Base-by-base conservation (phyloP, 2,329 filamentous ascomycete genomes). In the Paraphaeosphaeria minitans region DNA sequence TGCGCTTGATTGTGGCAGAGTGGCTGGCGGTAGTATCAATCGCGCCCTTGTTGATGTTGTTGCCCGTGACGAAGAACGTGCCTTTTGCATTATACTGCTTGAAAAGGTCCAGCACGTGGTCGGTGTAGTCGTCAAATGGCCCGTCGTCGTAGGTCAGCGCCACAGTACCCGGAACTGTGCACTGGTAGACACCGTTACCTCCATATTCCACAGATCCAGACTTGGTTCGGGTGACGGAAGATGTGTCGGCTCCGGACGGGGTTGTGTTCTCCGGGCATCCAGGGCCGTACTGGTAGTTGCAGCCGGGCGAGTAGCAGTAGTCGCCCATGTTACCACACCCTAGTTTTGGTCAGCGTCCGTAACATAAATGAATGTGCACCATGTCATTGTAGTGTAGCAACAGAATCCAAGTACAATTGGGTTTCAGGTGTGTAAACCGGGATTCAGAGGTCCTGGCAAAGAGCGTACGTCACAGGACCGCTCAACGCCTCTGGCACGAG, bases 81-180 rank as follows among this genome's bases (percentile, higher is more conserved):
- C 86, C 88, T 63, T 85, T 87, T 14, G 85, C 87, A 29, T 82
- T 78, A 68, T 88, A 87, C 27, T 77, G 79, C 59, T 82, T 80
- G 47, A 90, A 80, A 55, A 88, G 79, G 66, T 89, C 84, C 13
- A 90, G 79, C 13, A 90, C 80, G 60, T 87, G 83, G 42, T 77
- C 75, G 1, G 87, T 90, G 72, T 86, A 89, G 21, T 80, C 74
- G 62, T 84, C 84, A 53, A 68, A 66, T 22, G 87, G 88, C 1
- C 88, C 88, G 70, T 90, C 88, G 64, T 90, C 88, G 64, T 84
- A 90, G 0, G 87, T 90, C 56, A 90, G 72, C 19, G 88, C 88
- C 65, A 90, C 82, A 12, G 84, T 85, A 53, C 87, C 85, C 2
- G 82, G 78, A 4, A 53, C 66, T 37, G 75, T 75, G 63, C 85